Percentiles rank a stretch among this genome's conserved stretches.
phyloP scores from a whole-genome alignment of 1,284 basidiomycete species.

The Limonomyces culmigenus region DNA sequence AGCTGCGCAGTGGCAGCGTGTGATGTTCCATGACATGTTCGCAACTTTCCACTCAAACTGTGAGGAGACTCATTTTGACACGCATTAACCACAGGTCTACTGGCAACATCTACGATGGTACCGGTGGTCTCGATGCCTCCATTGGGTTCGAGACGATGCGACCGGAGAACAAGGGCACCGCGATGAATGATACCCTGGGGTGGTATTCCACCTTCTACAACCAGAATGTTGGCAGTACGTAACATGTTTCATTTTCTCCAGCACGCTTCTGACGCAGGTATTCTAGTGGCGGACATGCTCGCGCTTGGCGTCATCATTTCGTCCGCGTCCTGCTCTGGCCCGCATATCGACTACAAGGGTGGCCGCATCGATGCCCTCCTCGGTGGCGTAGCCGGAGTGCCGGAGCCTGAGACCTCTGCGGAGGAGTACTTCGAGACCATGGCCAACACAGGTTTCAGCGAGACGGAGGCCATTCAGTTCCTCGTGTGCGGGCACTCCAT shows the following conservation, averaged over 20 bases:
- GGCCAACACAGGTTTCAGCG: conserved; percentile 10
- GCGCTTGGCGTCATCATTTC: conserved; percentile 11
- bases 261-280: no score
- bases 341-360: conserved; percentile 9
- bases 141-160: conserved; percentile 13
- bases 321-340: conserved; percentile 9
- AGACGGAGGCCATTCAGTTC: conserved; percentile 11
- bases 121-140: conserved; percentile 13
- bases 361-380: conserved; percentile 12
- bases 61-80: conserved; percentile 11
- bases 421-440: conserved; percentile 8
- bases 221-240: no score
- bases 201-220: no score
- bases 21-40: conserved; percentile 9
- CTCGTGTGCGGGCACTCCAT: conserved; percentile 13
- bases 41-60: no score
- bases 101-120: conserved; percentile 10
- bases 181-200: conserved; percentile 11
- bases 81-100: no score
- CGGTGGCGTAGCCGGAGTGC: conserved; percentile 11
- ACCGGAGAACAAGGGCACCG: conserved; percentile 11
- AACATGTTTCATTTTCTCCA: no score
- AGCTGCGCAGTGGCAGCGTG: conserved; percentile 8
- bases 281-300: conserved; percentile 13
- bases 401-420: conserved; percentile 12